A percentile compares a stretch with the other conserved stretches of the same genome.
phyloP scores from a whole-genome alignment of 1,284 basidiomycete species.

The Erythrobasidium hasegawianum region DNA sequence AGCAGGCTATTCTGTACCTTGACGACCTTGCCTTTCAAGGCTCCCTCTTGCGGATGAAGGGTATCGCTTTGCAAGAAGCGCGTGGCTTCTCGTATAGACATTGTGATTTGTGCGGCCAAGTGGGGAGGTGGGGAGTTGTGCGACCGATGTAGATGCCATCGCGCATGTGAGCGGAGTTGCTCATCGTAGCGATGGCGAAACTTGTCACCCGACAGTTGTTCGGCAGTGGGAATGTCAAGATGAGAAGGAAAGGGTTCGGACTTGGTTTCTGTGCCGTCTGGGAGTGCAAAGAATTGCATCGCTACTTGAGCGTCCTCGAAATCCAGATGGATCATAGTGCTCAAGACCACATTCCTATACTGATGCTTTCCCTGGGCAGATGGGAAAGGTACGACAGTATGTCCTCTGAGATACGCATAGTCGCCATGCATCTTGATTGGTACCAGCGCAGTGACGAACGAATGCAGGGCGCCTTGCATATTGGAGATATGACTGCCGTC shows the following conservation, averaged over 20 bases:
- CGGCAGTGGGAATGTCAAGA: not conserved
- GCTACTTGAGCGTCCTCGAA: constrained; percentile 42
- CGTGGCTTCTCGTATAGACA: not conserved
- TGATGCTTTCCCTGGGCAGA: not conserved
- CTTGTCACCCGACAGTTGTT: not conserved
- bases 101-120: not conserved
- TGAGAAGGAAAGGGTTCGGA: not conserved
- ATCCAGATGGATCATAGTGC: constrained; percentile 42
- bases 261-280: not conserved
- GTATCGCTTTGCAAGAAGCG: not conserved
- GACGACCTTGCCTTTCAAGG: not conserved
- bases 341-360: constrained; percentile 37
- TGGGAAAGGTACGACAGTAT: constrained; percentile 21
- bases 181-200: constrained; percentile 10
- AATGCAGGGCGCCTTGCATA: constrained; percentile 43
- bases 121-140: not conserved
- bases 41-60: not conserved
- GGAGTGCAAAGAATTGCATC: constrained; percentile 29
- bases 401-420: constrained; percentile 35
- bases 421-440: constrained; percentile 41
- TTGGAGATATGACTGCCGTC: constrained; percentile 38
- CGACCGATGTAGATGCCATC: constrained; percentile 28
- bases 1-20: not conserved
- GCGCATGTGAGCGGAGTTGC: constrained; percentile 14
- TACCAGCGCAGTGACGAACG: constrained; percentile 40